phyloP scores from a whole-genome alignment of 2,329 filamentous ascomycete genomes.

The Purpureocillium takamizusanense region DNA sequence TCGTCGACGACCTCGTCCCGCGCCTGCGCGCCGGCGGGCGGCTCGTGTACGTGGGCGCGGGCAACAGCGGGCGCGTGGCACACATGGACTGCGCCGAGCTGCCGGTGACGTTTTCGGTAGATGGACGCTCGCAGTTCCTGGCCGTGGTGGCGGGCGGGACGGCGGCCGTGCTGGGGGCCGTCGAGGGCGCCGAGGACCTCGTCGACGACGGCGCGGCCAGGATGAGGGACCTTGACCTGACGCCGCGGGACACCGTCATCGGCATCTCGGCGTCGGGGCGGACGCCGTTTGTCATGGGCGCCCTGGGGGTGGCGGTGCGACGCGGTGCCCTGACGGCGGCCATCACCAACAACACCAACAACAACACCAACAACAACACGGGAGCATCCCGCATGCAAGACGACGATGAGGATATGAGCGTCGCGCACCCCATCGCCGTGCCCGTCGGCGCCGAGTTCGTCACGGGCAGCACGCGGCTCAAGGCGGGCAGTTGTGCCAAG shows the following conservation, averaged over 20 bases:
- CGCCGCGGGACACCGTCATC: constrained; percentile 23
- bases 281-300: constrained; percentile 29
- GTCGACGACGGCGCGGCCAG: not conserved
- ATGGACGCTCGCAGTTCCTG: no score
- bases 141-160: no score
- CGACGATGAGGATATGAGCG: constrained; percentile 6
- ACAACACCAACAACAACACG: no score
- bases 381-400: constrained; percentile 15
- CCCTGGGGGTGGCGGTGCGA: constrained; percentile 18
- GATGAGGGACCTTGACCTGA: constrained; percentile 29
- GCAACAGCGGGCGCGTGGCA: no score
- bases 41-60: constrained; percentile 20
- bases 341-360: constrained; percentile 25
- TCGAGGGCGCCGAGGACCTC: not conserved
- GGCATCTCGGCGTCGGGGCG: constrained; percentile 32
- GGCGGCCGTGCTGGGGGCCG: no score
- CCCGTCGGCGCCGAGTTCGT: constrained; percentile 31
- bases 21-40: constrained; percentile 6
- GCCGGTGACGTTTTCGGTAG: no score
- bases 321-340: constrained; percentile 25
- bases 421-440: constrained; percentile 19
- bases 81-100: not conserved
- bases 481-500: constrained; percentile 34
- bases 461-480: constrained; percentile 34
- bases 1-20: constrained; percentile 5